Evolutionary conservation across 2,329 filamentous ascomycete genomes (phyloP).

Genomic region (Pleomassaria siparia): DNA sequence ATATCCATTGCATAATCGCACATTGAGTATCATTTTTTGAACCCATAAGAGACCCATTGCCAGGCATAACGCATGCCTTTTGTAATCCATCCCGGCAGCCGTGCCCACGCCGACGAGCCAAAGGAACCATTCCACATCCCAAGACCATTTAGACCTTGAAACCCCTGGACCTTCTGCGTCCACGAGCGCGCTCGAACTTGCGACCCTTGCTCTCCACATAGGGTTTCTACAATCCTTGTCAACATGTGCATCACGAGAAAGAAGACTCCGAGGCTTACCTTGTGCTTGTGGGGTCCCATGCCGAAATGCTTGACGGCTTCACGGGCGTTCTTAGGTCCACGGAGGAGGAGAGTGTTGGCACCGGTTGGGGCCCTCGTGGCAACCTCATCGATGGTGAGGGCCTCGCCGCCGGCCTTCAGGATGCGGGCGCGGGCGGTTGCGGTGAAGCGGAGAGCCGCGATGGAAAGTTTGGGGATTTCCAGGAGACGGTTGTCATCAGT

Average conservation of each 20-base stretch:
- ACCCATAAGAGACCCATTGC: slow-evolving; percentile 33
- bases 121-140: slow-evolving; percentile 36
- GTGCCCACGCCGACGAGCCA: slow-evolving; percentile 42
- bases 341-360: slow-evolving; percentile 93
- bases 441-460: slow-evolving; percentile 96
- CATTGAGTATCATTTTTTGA: slow-evolving; percentile 43
- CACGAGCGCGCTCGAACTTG: slow-evolving; percentile 99
- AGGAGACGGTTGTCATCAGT: slow-evolving; percentile 88
- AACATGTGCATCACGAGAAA: slow-evolving; percentile 16
- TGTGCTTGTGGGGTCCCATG: slow-evolving; percentile 96
- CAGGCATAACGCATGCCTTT: slow-evolving; percentile 42
- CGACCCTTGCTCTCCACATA: slow-evolving; percentile 97
- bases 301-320: slow-evolving; percentile 99
- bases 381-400: slow-evolving; percentile 94
- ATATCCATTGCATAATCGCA: slow-evolving; percentile 37
- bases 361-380: slow-evolving; percentile 93
- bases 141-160: slow-evolving; percentile 90
- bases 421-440: slow-evolving; percentile 94
- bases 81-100: slow-evolving; percentile 36
- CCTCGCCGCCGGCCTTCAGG: slow-evolving; percentile 88
- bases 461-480: slow-evolving; percentile 84
- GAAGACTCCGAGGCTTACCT: slow-evolving; percentile 60
- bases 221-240: slow-evolving; percentile 69
- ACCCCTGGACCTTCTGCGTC: slow-evolving; percentile 95
- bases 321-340: slow-evolving; percentile 96